Evolutionary conservation across 2,329 filamentous ascomycete genomes (phyloP), one percentile per base, ranked within the genome.

Genomic region (Zymoseptoria crescenta): DNA sequence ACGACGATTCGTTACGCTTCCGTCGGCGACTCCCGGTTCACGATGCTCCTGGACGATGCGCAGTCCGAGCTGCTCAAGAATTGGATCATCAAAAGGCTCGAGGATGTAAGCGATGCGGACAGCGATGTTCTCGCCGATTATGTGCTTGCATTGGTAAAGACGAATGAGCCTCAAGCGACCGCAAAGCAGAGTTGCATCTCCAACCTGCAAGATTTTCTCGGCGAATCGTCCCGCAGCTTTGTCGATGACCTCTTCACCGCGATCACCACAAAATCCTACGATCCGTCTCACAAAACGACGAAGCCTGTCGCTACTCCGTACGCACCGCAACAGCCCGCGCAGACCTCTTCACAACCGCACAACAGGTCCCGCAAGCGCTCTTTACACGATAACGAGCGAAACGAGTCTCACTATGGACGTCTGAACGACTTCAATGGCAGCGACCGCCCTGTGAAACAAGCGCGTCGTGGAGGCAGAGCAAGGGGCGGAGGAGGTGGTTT

Each of bases 81-180:
- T 60, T 93, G 88, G 88, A 85, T 92, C 62, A 84, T 91, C 62
- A 87, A 87, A 74, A 83, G 87, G 63, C 82, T 92, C 56, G 87
- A 89, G 71, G 84, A 67, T 63, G 90, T 88, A 56, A 89, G 87
- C 28, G 88, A 92, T 68, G 88, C 88, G 55, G 89, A 94, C 71
- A 83, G 86, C 30, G 89, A 91, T 68, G 88, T 93, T 4, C 84
- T 94, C 2, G 89, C 88, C 52, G 89, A 94, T 67, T 94, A 92
- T 71, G 87, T 93, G n/a, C 80, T 92, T 62, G 89, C 88, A 6
- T 81, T 94, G 20, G 76, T 93, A 52, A 83, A 83, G 57, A 85
- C 88, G 62, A 87, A 91, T 64, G 87, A 86, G 62, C 79, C 84
- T 55, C 76, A 81, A 49, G 79, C 80, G n/a, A 79, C 82, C 20